Percentiles rank a stretch among this genome's conserved stretches.
phyloP scores from a whole-genome alignment of 2,329 filamentous ascomycete genomes.

The Pseudogymnoascus sp. region DNA sequence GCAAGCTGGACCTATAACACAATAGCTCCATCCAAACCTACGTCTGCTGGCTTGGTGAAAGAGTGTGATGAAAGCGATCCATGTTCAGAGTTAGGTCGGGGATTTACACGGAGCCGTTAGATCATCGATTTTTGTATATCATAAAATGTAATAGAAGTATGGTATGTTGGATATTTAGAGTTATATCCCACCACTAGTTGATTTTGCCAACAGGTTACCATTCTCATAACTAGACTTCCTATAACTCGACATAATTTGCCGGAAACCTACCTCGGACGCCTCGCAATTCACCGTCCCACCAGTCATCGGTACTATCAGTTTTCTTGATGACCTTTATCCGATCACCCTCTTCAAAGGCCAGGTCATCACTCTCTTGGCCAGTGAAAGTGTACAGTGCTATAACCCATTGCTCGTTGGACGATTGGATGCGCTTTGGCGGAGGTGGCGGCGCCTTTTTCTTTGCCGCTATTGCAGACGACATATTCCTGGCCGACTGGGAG shows the following conservation, averaged over 20 bases:
- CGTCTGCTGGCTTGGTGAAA: background rate
- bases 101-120: background rate
- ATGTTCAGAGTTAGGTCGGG: background rate
- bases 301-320: conserved; percentile 73
- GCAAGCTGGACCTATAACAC: conserved; percentile 18
- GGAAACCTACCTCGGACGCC: conserved; percentile 67
- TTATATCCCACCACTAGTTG: background rate
- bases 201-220: background rate
- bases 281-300: conserved; percentile 74
- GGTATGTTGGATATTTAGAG: background rate
- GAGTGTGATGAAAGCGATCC: background rate
- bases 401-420: conserved; percentile 45
- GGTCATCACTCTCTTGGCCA: conserved; percentile 60
- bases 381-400: conserved; percentile 69
- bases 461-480: conserved; percentile 23
- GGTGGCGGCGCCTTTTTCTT: conserved; percentile 75
- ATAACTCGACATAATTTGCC: conserved; percentile 55
- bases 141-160: background rate
- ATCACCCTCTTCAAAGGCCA: conserved; percentile 70
- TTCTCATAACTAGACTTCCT: background rate
- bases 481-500: background rate
- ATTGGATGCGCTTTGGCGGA: conserved; percentile 51
- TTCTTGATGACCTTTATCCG: conserved; percentile 69
- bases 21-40: background rate
- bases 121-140: background rate